Conservation (phyloP, 2,329 filamentous ascomycete genomes). For the Bimuria novae-zelandiae region DNA sequence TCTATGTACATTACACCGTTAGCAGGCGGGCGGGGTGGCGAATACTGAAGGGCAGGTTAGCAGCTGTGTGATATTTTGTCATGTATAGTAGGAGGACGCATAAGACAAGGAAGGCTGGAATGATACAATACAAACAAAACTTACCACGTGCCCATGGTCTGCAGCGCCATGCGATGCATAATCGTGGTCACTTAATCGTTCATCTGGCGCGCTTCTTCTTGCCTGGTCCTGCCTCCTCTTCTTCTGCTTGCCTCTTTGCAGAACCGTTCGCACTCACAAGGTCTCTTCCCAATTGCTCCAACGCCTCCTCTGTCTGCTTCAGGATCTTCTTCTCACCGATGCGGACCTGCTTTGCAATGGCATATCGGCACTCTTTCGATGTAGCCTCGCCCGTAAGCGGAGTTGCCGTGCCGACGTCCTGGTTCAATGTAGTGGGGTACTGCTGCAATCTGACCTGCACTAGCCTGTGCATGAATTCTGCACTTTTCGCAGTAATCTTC, state of each 20-base stretch:
- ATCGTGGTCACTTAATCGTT: too few species aligned
- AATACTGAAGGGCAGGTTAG: constrained; percentile 4
- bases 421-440: constrained; percentile 59
- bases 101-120: not conserved
- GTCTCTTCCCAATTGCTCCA: constrained; percentile 39
- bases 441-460: constrained; percentile 49
- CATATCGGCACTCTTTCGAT: constrained; percentile 34
- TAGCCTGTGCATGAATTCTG: constrained; percentile 46
- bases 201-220: constrained; percentile 32
- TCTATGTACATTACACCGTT: constrained; percentile 12
- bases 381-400: constrained; percentile 18
- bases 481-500: constrained; percentile 47
- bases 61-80: constrained; percentile 17
- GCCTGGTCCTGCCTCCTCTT: constrained; percentile 29
- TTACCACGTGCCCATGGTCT: constrained; percentile 2
- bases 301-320: constrained; percentile 53
- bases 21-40: not conserved
- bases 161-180: too few species aligned
- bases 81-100: constrained; percentile 16
- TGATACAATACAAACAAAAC: constrained; percentile 21
- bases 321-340: constrained; percentile 74
- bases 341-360: constrained; percentile 70
- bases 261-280: constrained; percentile 13
- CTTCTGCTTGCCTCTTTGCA: constrained; percentile 34
- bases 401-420: constrained; percentile 56